These are phyloP conservation scores for Apiospora saccharicola DNA, from an alignment of 2,329 filamentous ascomycete genomes.

Conservation along the genomic window DNA sequence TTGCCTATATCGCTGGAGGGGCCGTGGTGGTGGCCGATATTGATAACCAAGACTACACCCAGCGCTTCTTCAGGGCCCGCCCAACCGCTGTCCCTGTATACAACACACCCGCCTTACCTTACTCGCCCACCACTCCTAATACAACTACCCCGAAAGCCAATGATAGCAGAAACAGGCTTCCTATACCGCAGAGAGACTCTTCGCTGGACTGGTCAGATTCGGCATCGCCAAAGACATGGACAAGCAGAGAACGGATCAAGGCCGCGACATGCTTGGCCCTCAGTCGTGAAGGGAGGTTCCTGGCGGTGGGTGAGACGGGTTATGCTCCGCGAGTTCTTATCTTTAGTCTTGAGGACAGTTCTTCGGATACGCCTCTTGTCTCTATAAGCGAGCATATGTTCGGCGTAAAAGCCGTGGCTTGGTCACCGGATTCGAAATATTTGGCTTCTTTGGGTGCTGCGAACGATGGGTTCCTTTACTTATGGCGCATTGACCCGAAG, in stretches of 20 bases:
- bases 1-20: constrained; percentile 92
- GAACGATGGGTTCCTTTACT: constrained; percentile 93
- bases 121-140: constrained; percentile 58
- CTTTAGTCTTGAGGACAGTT: constrained; percentile 82
- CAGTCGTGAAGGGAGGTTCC: constrained; percentile 83
- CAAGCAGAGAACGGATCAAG: constrained; percentile 91
- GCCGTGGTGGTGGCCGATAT: constrained; percentile 90
- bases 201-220: constrained; percentile 69
- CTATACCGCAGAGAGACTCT: constrained; percentile 57
- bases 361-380: constrained; percentile 82
- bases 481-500: constrained; percentile 87
- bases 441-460: constrained; percentile 87
- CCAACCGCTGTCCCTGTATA: constrained; percentile 76
- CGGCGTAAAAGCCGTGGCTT: constrained; percentile 87
- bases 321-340: constrained; percentile 92
- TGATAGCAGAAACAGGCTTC: constrained; percentile 66
- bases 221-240: constrained; percentile 75
- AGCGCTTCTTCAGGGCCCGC: constrained; percentile 90
- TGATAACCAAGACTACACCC: constrained; percentile 70
- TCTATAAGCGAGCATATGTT: constrained; percentile 89
- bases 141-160: constrained; percentile 67
- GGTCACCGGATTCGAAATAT: constrained; percentile 85
- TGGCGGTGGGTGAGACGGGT: constrained; percentile 94
- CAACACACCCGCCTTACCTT: constrained; percentile 60
- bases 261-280: constrained; percentile 90